A percentile compares a stretch with the other conserved stretches of the same genome.
Conservation (phyloP, 331 rosid genomes). For the Rosa hybrid region DNA sequence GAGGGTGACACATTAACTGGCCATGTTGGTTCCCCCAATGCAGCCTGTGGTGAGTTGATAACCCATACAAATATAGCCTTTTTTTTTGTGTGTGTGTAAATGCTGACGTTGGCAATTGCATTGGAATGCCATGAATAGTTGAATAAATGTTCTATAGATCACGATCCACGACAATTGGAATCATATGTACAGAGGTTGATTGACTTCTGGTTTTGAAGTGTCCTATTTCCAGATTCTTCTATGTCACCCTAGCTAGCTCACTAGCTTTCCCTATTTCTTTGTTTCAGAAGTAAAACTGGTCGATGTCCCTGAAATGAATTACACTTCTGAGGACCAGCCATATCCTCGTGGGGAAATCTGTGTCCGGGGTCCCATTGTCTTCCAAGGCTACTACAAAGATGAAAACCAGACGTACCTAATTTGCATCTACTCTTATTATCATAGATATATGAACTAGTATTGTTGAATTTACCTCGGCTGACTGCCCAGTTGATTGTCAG, state of each 20-base stretch:
- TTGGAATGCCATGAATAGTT: neutral
- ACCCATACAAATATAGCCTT: neutral
- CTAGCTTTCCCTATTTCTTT: conserved; percentile 13
- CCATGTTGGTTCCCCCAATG: conserved; percentile 91
- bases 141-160: too few species aligned
- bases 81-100: neutral
- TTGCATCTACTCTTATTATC: conserved; percentile 7
- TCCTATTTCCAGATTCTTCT: neutral
- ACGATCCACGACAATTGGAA: too few species aligned
- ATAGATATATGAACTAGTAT: neutral
- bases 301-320: conserved; percentile 97
- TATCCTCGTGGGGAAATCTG: conserved; percentile 99
- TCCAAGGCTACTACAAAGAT: conserved; percentile 84
- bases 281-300: conserved; percentile 91
- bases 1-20: conserved; percentile 64
- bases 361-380: conserved; percentile 86
- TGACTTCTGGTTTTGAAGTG: neutral
- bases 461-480: neutral
- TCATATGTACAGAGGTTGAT: neutral
- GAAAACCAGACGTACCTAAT: conserved; percentile 78
- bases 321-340: conserved; percentile 82
- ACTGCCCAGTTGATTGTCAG: conserved; percentile 31
- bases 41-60: conserved; percentile 85
- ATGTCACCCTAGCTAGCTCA: neutral
- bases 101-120: neutral